phyloP scores from a whole-genome alignment of 345 rosid genomes.

The Anastatica hierochuntica region DNA sequence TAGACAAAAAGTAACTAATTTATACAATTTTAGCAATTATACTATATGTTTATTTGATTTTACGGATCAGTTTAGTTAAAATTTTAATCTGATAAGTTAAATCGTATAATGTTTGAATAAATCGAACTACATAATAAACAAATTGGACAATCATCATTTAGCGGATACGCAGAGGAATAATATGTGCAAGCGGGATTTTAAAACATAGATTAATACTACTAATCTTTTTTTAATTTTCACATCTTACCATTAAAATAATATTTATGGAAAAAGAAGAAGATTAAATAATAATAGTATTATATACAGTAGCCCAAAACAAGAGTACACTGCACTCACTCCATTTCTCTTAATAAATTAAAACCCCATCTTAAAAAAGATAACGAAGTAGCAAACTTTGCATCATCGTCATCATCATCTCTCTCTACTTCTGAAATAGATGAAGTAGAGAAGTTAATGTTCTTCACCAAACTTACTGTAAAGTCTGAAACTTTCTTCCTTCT shows the following conservation, averaged over 20 bases:
- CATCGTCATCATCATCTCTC: conserved; percentile 20
- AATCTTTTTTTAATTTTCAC: conserved; percentile 14
- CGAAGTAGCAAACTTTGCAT: conserved; percentile 29
- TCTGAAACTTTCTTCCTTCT: conserved; percentile 17
- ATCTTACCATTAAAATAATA: conserved; percentile 11
- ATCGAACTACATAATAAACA: no score
- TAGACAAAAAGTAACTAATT: no score
- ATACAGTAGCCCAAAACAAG: conserved; percentile 10
- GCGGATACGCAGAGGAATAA: no score
- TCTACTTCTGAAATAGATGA: conserved; percentile 41
- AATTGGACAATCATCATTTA: no score
- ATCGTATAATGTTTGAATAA: no score
- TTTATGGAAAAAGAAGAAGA: neutral
- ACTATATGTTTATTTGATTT: no score
- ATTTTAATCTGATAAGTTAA: no score
- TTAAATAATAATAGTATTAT: neutral
- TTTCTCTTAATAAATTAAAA: conserved; percentile 25
- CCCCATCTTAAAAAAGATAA: conserved; percentile 20
- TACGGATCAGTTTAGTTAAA: no score
- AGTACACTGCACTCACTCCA: conserved; percentile 26
- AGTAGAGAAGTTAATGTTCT: conserved; percentile 33
- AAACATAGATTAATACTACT: no score
- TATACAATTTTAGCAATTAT: no score
- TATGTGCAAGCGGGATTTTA: no score
- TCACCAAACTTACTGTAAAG: conserved; percentile 18